Percentiles rank a stretch among this genome's conserved stretches.
Conservation (phyloP, 2,329 filamentous ascomycete species). For the Trichoderma koningii region DNA sequence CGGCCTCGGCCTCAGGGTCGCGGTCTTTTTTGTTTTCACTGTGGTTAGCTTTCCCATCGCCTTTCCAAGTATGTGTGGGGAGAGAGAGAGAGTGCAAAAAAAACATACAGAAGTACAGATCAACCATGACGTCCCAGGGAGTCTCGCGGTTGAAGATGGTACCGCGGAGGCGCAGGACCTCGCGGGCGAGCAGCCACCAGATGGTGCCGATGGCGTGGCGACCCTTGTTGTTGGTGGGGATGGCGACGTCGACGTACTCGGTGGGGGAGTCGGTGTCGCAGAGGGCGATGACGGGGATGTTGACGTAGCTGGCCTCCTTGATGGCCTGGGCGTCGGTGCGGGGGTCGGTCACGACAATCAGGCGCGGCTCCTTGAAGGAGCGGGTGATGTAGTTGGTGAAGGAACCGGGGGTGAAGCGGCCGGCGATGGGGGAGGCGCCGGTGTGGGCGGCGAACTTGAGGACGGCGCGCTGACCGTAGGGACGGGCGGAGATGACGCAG, state of each 20-base stretch:
- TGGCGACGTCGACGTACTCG: constrained; percentile 99
- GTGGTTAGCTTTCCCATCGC: constrained; percentile 24
- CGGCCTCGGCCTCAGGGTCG: constrained; percentile 98
- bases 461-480: constrained; percentile 98
- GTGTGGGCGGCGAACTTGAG: constrained; percentile 99
- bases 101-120: constrained; percentile 93
- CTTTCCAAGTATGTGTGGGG: too few species aligned
- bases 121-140: constrained; percentile 99
- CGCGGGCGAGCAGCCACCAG: constrained; percentile 99
- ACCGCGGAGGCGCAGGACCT: constrained; percentile 97
- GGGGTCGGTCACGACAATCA: constrained; percentile 99
- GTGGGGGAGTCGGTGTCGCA: constrained; percentile 99
- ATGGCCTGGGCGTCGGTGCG: constrained; percentile 99
- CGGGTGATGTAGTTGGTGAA: constrained; percentile 99
- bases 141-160: constrained; percentile 94
- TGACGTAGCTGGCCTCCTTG: constrained; percentile 99
- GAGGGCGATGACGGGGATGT: constrained; percentile 99
- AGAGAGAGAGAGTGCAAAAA: neutral
- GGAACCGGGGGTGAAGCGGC: constrained; percentile 99
- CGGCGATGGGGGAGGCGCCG: constrained; percentile 94
- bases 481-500: constrained; percentile 98
- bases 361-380: constrained; percentile 99
- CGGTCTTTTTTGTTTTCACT: constrained; percentile 62
- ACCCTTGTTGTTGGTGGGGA: constrained; percentile 99
- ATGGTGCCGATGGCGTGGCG: constrained; percentile 97